phyloP scores from a whole-genome alignment of 2,329 filamentous ascomycete genomes.

The Alternaria dauci region DNA sequence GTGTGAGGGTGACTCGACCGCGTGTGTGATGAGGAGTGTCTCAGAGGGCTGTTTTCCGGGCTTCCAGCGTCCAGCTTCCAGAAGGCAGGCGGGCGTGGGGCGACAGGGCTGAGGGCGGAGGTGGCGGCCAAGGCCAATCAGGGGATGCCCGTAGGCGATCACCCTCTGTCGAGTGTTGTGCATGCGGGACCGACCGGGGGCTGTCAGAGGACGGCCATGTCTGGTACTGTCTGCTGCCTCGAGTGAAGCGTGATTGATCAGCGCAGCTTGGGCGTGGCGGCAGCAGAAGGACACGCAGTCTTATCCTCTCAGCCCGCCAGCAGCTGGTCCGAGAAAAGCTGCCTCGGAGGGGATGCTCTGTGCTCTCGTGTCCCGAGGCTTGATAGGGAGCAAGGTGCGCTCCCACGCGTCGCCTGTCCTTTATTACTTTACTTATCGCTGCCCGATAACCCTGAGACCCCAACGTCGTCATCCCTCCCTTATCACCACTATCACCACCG shows the following conservation, averaged over 20 bases:
- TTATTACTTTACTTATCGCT: slow-evolving; percentile 25
- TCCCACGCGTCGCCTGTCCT: slow-evolving; percentile 32
- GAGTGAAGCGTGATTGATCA: background rate
- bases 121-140: slow-evolving; percentile 26
- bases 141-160: slow-evolving; percentile 18
- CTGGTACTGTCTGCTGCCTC: background rate
- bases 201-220: background rate
- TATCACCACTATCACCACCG: slow-evolving; percentile 13
- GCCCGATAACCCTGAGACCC: slow-evolving; percentile 25
- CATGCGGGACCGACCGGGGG: slow-evolving; percentile 22
- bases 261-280: background rate
- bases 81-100: slow-evolving; percentile 21
- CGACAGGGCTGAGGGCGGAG: slow-evolving; percentile 25
- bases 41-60: background rate
- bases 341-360: slow-evolving; percentile 20
- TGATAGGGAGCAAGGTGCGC: slow-evolving; percentile 14
- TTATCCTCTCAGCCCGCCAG: slow-evolving; percentile 13
- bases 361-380: slow-evolving; percentile 6
- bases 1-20: background rate
- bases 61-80: slow-evolving; percentile 17
- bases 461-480: slow-evolving; percentile 10
- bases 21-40: too few species aligned
- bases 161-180: slow-evolving; percentile 10
- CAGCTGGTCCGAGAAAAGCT: slow-evolving; percentile 14
- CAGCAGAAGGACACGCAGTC: slow-evolving; percentile 7